These are phyloP conservation scores for Candida saitoana DNA, from an alignment of 805 yeast species.

Conservation along the genomic window DNA sequence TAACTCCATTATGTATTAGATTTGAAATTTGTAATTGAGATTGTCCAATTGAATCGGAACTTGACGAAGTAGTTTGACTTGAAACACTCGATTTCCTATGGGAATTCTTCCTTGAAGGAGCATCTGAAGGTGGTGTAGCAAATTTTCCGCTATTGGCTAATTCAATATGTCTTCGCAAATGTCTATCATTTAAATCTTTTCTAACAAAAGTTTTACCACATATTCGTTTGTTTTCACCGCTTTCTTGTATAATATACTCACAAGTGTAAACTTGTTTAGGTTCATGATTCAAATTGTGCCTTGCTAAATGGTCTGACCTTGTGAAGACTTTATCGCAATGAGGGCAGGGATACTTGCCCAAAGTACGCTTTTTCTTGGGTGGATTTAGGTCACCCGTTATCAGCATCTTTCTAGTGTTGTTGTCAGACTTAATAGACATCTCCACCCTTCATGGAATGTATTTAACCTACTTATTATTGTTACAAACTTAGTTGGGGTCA, in stretches of 20 bases:
- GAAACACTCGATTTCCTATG: slow-evolving; percentile 4
- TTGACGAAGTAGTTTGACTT: slow-evolving; percentile 3
- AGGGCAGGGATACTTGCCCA: slow-evolving; percentile 32
- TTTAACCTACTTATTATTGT: too few species aligned
- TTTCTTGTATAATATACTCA: slow-evolving; percentile 44
- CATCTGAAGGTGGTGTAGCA: not conserved
- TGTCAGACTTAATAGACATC: slow-evolving; percentile 1
- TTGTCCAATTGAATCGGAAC: not conserved
- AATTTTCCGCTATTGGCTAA: not conserved
- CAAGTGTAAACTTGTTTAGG: slow-evolving; percentile 53
- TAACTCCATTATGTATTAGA: slow-evolving; percentile 11
- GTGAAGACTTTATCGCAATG: slow-evolving; percentile 55
- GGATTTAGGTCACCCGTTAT: slow-evolving; percentile 1
- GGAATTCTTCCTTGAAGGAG: not conserved
- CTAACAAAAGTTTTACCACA: slow-evolving; percentile 64
- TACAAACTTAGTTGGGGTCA: too few species aligned
- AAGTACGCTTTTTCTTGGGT: slow-evolving; percentile 21
- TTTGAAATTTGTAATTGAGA: slow-evolving; percentile 17
- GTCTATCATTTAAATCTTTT: slow-evolving; percentile 48
- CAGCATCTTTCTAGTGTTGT: not conserved
- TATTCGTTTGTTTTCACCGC: slow-evolving; percentile 32
- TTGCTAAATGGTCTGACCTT: slow-evolving; percentile 58
- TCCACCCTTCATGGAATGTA: not conserved
- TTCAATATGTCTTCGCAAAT: slow-evolving; percentile 26
- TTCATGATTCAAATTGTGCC: slow-evolving; percentile 61